Conservation (phyloP, 2,329 filamentous ascomycete genomes). For the Aureobasidium sp. region DNA sequence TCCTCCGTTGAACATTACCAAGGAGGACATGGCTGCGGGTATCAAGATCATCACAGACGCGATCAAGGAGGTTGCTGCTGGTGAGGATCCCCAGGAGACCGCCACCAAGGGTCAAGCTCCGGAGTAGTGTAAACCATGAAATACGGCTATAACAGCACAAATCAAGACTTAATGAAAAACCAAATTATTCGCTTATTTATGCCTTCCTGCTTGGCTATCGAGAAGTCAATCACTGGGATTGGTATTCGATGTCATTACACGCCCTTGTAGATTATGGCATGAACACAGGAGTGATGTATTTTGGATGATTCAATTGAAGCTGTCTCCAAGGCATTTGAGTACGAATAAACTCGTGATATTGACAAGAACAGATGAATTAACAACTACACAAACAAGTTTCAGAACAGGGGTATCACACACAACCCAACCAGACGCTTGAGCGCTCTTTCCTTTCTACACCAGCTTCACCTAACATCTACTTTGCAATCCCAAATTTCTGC, state of each 20-base stretch:
- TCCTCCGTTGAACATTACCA: conserved; percentile 32
- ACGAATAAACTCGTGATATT: no score
- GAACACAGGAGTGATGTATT: no score
- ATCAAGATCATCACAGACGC: conserved; percentile 29
- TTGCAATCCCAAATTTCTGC: not conserved
- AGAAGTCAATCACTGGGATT: not conserved
- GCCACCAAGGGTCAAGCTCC: conserved; percentile 18
- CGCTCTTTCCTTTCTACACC: not conserved
- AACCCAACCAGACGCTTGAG: not conserved
- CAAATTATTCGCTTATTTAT: not conserved
- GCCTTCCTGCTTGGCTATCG: not conserved
- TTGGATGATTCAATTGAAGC: no score
- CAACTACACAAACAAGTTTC: not conserved
- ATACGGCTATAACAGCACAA: not conserved
- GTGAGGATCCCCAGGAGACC: conserved; percentile 16
- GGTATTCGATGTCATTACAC: no score
- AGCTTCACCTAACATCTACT: not conserved
- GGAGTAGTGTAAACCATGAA: conserved; percentile 11
- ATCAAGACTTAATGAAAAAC: not conserved
- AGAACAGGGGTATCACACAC: not conserved
- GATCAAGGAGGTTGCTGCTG: conserved; percentile 30
- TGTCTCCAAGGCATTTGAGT: no score
- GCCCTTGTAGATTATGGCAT: no score
- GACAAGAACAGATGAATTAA: not conserved
- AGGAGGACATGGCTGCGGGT: conserved; percentile 32